Conservation (phyloP, 2,329 filamentous ascomycete genomes). For the Dactylellina leptospora region DNA sequence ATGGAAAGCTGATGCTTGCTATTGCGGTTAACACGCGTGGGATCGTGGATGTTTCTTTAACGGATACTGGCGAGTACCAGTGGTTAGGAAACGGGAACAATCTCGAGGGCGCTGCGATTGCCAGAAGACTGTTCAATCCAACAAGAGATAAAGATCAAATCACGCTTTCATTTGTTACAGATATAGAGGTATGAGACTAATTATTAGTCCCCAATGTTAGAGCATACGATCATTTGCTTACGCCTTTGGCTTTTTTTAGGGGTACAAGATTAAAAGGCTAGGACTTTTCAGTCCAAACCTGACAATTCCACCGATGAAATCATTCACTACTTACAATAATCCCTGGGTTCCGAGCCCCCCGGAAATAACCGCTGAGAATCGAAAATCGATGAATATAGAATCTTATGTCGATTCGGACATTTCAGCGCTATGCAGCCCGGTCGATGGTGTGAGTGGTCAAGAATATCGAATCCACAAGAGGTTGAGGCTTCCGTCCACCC, state of each 20-base stretch:
- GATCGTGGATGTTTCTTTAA: conserved; percentile 23
- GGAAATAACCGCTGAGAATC: neutral
- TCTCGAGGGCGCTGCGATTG: neutral
- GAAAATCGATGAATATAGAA: neutral
- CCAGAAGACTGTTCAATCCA: neutral
- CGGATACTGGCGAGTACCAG: neutral
- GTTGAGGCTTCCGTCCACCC: neutral
- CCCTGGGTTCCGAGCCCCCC: neutral
- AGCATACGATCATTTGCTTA: too few species aligned
- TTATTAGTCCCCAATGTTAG: too few species aligned
- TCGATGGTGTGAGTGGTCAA: too few species aligned
- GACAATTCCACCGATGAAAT: neutral
- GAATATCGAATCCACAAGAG: neutral
- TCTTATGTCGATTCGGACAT: neutral
- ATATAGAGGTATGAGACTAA: conserved; percentile 20
- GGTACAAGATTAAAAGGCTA: conserved; percentile 22
- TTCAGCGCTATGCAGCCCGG: neutral
- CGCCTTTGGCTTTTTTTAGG: neutral
- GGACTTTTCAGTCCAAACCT: conserved; percentile 20
- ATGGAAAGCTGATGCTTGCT: neutral
- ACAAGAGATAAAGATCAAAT: neutral
- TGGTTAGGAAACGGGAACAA: conserved; percentile 18
- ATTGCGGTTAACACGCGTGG: conserved; percentile 10
- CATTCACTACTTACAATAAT: neutral
- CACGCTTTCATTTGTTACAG: neutral